Conservation (phyloP, 176 grass and related monocot genomes). For the Cymbopogon citratus region DNA sequence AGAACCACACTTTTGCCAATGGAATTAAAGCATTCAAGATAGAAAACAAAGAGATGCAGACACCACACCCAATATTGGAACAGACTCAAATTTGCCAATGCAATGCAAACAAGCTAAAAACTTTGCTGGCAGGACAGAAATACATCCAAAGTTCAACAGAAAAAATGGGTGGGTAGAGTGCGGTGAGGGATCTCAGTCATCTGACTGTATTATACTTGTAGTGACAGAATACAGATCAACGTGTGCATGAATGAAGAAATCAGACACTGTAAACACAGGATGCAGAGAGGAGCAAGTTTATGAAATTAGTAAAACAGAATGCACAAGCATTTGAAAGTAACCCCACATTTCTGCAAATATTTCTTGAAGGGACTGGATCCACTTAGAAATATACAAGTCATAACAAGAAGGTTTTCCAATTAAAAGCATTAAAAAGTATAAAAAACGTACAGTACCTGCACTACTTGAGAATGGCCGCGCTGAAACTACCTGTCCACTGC, state of each 20-base stretch:
- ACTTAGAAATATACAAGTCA: neutral
- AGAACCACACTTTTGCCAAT: neutral
- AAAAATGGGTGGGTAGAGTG: neutral
- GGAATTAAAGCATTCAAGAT: neutral
- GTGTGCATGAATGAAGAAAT: neutral
- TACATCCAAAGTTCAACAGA: neutral
- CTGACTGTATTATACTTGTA: neutral
- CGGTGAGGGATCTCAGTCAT: neutral
- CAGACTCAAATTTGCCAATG: neutral
- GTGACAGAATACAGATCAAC: neutral
- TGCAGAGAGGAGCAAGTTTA: neutral
- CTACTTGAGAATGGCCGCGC: slow-evolving; percentile 60
- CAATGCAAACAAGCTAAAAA: neutral
- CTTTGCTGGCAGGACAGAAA: neutral
- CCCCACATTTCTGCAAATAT: neutral
- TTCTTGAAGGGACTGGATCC: neutral
- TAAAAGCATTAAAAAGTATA: slow-evolving; percentile 22
- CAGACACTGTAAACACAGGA: neutral
- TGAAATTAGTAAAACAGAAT: neutral
- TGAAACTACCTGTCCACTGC: slow-evolving; percentile 29
- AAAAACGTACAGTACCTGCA: slow-evolving; percentile 43
- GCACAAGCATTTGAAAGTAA: neutral
- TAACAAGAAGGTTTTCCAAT: neutral
- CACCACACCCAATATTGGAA: neutral
- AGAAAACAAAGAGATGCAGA: neutral